Evolutionary conservation across 176 grass and related monocot species (phyloP).

Genomic region (Musa acuminata): DNA sequence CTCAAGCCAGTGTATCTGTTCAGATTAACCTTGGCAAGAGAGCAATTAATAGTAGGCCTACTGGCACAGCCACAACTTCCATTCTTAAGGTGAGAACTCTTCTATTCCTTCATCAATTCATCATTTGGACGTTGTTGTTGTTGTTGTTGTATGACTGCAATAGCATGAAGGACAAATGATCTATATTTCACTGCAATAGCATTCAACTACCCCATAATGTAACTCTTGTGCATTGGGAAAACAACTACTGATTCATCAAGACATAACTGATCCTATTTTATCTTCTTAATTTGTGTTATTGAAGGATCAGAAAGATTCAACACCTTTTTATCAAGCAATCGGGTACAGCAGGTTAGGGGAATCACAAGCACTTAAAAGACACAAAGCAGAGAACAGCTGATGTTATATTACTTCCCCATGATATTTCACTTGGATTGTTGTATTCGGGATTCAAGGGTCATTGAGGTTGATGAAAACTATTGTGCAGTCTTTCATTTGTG

Average conservation of each 20-base stretch:
- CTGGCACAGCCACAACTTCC: conserved; percentile 5
- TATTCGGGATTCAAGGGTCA: neutral
- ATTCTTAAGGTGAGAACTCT: conserved; percentile 25
- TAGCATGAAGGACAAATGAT: too few relatives aligned
- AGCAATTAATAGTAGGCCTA: neutral
- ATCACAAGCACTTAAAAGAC: conserved; percentile 38
- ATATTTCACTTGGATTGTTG: neutral
- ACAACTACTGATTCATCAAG: neutral
- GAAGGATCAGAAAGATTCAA: conserved; percentile 9
- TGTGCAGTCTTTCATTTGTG: conserved; percentile 18
- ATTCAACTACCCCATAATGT: neutral
- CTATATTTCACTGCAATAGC: neutral
- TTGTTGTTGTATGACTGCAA: neutral
- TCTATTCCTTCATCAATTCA: neutral
- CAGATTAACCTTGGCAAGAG: conserved; percentile 48
- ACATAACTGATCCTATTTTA: neutral
- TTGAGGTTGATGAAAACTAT: neutral
- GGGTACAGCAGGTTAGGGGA: conserved; percentile 24
- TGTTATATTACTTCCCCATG: neutral
- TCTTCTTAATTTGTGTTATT: neutral
- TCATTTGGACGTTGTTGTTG: neutral
- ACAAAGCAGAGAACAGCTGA: conserved; percentile 14
- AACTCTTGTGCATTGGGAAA: neutral
- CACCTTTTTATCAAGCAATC: conserved; percentile 20
- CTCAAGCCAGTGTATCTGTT: conserved; percentile 55